Base-by-base conservation (phyloP, 2,329 filamentous ascomycete species). In the Sporothrix phasma region DNA sequence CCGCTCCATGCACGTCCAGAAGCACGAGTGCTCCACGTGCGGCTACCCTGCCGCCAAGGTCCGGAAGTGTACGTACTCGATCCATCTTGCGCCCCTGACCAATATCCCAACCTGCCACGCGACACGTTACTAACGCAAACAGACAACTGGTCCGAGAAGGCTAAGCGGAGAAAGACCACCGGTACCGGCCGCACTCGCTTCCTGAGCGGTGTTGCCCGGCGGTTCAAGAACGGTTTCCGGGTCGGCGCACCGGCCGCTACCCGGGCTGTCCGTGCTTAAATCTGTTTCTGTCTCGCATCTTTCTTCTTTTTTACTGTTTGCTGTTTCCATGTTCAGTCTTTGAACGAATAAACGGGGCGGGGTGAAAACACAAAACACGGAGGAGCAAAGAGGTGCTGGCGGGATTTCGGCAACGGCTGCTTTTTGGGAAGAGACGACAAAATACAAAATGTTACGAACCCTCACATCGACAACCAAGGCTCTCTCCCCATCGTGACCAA, bases 81-180 rank as follows among this genome's bases (percentile, higher is more conserved):
- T 8, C n/a, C n/a, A n/a, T n/a, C n/a, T n/a, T n/a, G n/a, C n/a
- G n/a, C n/a, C n/a, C n/a, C n/a, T n/a, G n/a, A n/a, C n/a, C n/a
- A n/a, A n/a, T n/a, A n/a, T n/a, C n/a, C n/a, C n/a, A n/a, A n/a
- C n/a, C n/a, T n/a, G n/a, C n/a, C 5, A 19, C n/a, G 3, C 5
- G 19, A 7, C 37, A n/a, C 34, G 13, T 17, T 24, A 46, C 26
- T 37, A 61, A 66, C 47, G 60, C 15, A 24, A 13, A 77, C 77
- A 97, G 93, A 88, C 88, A 97, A 99, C 90, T 99, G 94, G 94
- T 87, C 90, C 80, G 93, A 97, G 87, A 99, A 99, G 90, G 93
- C 92, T 75, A 97, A 97, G 91, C 86, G 94, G 81, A 95, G 94
- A 89, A 97, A 97, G 92, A 97, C 93, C 77, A 93, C 90, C 78